Evolutionary conservation across 805 yeast genomes (phyloP), one percentile per base, ranked within the genome.

Genomic region (Ogataea naganishii): DNA sequence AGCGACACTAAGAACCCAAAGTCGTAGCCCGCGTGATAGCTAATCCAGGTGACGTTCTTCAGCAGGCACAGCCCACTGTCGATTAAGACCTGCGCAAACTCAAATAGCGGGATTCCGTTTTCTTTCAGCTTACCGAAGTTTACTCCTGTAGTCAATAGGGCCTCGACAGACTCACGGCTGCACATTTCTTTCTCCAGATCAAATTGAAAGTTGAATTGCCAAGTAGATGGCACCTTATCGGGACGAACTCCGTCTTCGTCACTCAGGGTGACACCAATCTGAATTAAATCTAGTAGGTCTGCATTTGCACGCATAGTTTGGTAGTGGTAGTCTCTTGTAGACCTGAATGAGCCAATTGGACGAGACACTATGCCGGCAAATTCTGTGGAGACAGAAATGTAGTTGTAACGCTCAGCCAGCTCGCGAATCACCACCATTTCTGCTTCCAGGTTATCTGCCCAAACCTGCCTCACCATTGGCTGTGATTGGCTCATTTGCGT

Each of bases 311-410:
- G 70, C 58, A 92, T 69, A 0, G 97, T 89, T 56, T 92, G 98
- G 51, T 89, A 92, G 54, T 92, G 97, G 56, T 86, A 92, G 53
- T 92, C 97, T 15, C 80, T 69, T 11, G 92, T 82, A 3, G 92
- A 76, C 44, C 84, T 75, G 58, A 92, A 92, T 13, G 83, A 75
- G 13, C 98, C 98, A 36, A 92, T 82, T 11, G 98, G 98, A 44
- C 98, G 72, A 3, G 95, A 95, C 17, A 89, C 80, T 14, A 94
- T 83, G 0, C 98, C 98, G 0, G 96, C 96, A 49, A 92, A 86
- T 53, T 92, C 97, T 27, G 94, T 86, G 43, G 86, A 88, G 35
- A 86, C 70, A 3, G 83, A 69, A 16, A 80, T 69, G 41, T 66
- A 62, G 32, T 75, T 69, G 43, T 69, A 76, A 35, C 68, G 69